Conservation (phyloP, 345 rosid species). For the Citrus glauca region DNA sequence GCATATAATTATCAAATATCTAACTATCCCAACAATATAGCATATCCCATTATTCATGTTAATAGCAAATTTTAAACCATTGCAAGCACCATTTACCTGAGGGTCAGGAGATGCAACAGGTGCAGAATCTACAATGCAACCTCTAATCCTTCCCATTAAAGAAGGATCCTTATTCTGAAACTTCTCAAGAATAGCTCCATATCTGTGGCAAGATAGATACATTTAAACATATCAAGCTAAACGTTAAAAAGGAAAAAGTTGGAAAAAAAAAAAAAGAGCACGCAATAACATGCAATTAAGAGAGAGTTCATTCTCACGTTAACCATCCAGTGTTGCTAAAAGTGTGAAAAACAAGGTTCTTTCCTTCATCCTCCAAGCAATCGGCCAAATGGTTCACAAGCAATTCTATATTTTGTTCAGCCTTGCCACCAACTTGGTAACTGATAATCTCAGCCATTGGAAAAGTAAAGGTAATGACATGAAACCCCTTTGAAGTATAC, state of each 20-base stretch:
- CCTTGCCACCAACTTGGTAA: slow-evolving; percentile 90
- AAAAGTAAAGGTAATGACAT: slow-evolving; percentile 88
- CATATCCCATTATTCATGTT: neutral
- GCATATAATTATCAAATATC: neutral
- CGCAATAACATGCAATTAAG: neutral
- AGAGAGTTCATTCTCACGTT: slow-evolving; percentile 48
- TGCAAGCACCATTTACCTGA: slow-evolving; percentile 49
- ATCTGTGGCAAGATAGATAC: slow-evolving; percentile 39
- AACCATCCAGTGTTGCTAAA: slow-evolving; percentile 99
- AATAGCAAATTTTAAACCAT: neutral
- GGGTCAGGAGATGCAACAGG: slow-evolving; percentile 97
- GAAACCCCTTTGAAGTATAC: slow-evolving; percentile 89
- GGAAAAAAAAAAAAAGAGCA: neutral
- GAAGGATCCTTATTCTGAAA: slow-evolving; percentile 78
- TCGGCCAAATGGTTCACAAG: slow-evolving; percentile 85
- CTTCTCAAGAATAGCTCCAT: slow-evolving; percentile 89
- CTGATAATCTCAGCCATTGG: slow-evolving; percentile 85
- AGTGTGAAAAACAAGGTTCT: slow-evolving; percentile 88
- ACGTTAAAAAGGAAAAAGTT: neutral
- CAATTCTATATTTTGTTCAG: slow-evolving; percentile 69
- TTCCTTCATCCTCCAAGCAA: slow-evolving; percentile 93
- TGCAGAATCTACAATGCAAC: slow-evolving; percentile 96
- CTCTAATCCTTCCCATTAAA: slow-evolving; percentile 62
- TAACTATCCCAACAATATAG: neutral
- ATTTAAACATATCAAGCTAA: slow-evolving; percentile 12